phyloP scores from a whole-genome alignment of 2,329 filamentous ascomycete genomes.

The Cladosporium halotolerans region DNA sequence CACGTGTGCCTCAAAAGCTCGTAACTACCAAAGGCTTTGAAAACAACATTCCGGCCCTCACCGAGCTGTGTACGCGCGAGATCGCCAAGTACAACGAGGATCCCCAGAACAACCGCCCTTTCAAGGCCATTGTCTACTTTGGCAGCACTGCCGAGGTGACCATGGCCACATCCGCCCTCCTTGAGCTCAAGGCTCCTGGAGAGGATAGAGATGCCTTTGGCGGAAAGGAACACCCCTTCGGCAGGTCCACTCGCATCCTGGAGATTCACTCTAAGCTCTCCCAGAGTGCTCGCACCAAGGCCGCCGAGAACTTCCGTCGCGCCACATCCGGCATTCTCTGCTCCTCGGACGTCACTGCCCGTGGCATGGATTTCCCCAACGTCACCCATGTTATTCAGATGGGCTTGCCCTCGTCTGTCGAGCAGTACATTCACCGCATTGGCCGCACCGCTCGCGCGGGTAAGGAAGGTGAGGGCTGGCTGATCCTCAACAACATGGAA shows the following conservation, averaged over 20 bases:
- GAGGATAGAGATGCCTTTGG: conserved; percentile 23
- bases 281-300: conserved; percentile 62
- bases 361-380: conserved; percentile 49
- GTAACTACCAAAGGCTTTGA: conserved; percentile 62
- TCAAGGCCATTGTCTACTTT: conserved; percentile 96
- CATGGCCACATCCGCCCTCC: conserved; percentile 56
- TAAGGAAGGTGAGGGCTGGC: conserved; percentile 65
- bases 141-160: conserved; percentile 70
- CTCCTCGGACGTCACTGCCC: conserved; percentile 46
- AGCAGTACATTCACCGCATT: conserved; percentile 48
- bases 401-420: conserved; percentile 39
- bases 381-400: conserved; percentile 49
- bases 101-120: conserved; percentile 50
- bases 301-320: conserved; percentile 65
- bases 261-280: conserved; percentile 75
- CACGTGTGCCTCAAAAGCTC: conserved; percentile 73
- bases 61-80: conserved; percentile 67
- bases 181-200: conserved; percentile 34
- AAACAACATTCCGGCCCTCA: conserved; percentile 68
- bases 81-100: conserved; percentile 37
- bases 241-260: conserved; percentile 35
- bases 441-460: conserved; percentile 58
- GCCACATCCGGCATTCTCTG: conserved; percentile 51
- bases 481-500: conserved; percentile 57
- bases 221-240: conserved; percentile 15